These are phyloP conservation scores for Pythium angustatum DNA, from an alignment of 352 stramenopile species.

Conservation along the genomic window DNA sequence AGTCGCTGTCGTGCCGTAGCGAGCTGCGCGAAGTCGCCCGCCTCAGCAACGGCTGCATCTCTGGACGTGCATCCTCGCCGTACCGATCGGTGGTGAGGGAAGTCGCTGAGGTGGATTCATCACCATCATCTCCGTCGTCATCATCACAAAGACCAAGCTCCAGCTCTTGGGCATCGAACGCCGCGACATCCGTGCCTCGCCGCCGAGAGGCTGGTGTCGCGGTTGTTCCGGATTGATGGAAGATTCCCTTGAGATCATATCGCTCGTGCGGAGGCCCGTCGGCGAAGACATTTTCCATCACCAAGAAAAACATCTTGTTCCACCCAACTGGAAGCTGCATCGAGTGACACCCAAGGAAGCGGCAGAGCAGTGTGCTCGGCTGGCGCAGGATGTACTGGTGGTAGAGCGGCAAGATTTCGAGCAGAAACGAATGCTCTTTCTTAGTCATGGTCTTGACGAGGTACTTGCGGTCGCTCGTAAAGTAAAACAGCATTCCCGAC, in stretches of 20 bases:
- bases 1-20: constrained; percentile 78
- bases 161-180: constrained; percentile 18
- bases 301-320: constrained; percentile 91
- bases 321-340: constrained; percentile 89
- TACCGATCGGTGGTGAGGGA: constrained; percentile 10
- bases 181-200: constrained; percentile 21
- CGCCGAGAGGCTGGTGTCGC: not conserved
- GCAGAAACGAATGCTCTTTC: constrained; percentile 82
- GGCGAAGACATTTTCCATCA: constrained; percentile 88
- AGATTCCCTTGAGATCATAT: constrained; percentile 86
- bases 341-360: constrained; percentile 83
- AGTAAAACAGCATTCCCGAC: constrained; percentile 89
- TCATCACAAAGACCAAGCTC: constrained; percentile 3
- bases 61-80: constrained; percentile 32
- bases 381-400: constrained; percentile 87
- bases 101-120: not conserved
- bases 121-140: constrained; percentile 6
- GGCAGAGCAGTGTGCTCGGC: constrained; percentile 76
- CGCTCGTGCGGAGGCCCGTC: constrained; percentile 75
- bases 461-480: constrained; percentile 83
- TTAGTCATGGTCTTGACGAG: constrained; percentile 91
- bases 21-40: constrained; percentile 57
- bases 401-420: constrained; percentile 78
- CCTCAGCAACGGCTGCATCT: constrained; percentile 51
- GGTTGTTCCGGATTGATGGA: constrained; percentile 49